Conservation (phyloP, 2,329 filamentous ascomycete species). For the Didymella keratinophila region DNA sequence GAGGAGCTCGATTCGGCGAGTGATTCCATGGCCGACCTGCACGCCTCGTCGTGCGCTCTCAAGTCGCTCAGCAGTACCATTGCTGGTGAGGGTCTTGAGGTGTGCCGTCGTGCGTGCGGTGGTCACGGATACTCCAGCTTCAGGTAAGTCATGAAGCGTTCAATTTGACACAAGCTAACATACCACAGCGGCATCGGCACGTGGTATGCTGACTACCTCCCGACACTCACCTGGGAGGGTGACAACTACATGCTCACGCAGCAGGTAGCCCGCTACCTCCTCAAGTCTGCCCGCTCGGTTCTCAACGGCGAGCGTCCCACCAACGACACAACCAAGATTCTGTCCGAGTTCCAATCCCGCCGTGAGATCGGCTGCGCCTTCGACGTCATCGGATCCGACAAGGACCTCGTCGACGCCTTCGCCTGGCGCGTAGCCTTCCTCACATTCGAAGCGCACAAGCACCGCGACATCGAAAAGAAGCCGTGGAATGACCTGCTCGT, state of each 20-base stretch:
- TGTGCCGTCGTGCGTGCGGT: constrained; percentile 77
- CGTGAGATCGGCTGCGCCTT: constrained; percentile 76
- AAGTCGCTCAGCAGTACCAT: constrained; percentile 77
- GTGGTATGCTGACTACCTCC: constrained; percentile 79
- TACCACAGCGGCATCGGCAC: constrained; percentile 69
- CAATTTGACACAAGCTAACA: constrained; percentile 21
- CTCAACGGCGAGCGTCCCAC: constrained; percentile 68
- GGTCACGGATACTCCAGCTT: constrained; percentile 80
- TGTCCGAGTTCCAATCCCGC: constrained; percentile 69
- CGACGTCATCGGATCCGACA: constrained; percentile 74
- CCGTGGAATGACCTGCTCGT: constrained; percentile 79
- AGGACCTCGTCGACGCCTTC: constrained; percentile 75
- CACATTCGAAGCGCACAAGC: constrained; percentile 77
- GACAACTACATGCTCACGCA: constrained; percentile 86
- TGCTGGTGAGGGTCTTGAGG: constrained; percentile 76
- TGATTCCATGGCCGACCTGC: constrained; percentile 75
- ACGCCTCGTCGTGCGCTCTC: constrained; percentile 78
- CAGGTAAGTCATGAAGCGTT: constrained; percentile 44
- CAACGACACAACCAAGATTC: constrained; percentile 74
- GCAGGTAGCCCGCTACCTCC: constrained; percentile 77
- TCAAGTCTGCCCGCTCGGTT: constrained; percentile 77
- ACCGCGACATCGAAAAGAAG: constrained; percentile 76
- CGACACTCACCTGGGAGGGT: constrained; percentile 76
- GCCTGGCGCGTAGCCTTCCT: constrained; percentile 78
- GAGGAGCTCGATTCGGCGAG: constrained; percentile 72